Base-by-base conservation (phyloP, 352 stramenopile genomes). In the Pythium phragmitis region DNA sequence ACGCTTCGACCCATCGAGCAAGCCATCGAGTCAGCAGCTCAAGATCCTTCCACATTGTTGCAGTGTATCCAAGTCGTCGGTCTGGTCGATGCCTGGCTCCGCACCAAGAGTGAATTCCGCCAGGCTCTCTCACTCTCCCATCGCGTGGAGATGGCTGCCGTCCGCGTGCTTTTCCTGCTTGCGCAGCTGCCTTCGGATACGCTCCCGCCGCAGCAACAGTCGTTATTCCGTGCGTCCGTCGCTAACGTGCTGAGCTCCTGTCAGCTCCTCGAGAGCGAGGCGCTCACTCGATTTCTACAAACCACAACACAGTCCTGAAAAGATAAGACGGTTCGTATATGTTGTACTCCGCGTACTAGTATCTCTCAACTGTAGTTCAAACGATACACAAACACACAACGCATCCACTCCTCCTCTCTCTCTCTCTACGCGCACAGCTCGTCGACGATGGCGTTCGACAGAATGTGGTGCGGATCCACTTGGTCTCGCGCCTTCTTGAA, bases 381-480 rank as follows among this genome's bases (percentile, higher is more conserved):
- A 30, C 26, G 26, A 3, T 30, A 51, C 45, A 51, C 45, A 13
- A 21, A 8, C n/a, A 54, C n/a, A 17, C 14, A 43, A 2, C 12
- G 6, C 37, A 13, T 4, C 2, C 43, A 49, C 43, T 2, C 34
- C 34, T 39, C 7, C 34, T 9, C 26, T 11, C 6, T 33, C 46
- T 41, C 21, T 42, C n/a, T 2, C 63, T 67, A 79, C 23, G 70
- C 73, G 42, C 80, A 89, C 50, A 91, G 50, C 45, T 89, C 77
- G 63, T 98, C 88, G 17, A 98, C 63, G 41, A 98, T 86, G 49
- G 81, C 57, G 77, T 98, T 98, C 1, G 87, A 94, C 2, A 98
- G 74, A 36, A 98, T 95, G 56, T 95, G 85, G 62, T 98, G 88
- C 16, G 96, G 96, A 73, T 99, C 97, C 56, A 97, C 86, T 55